phyloP scores from a whole-genome alignment of 805 yeast genomes.

The Saccharomyces paradoxus region DNA sequence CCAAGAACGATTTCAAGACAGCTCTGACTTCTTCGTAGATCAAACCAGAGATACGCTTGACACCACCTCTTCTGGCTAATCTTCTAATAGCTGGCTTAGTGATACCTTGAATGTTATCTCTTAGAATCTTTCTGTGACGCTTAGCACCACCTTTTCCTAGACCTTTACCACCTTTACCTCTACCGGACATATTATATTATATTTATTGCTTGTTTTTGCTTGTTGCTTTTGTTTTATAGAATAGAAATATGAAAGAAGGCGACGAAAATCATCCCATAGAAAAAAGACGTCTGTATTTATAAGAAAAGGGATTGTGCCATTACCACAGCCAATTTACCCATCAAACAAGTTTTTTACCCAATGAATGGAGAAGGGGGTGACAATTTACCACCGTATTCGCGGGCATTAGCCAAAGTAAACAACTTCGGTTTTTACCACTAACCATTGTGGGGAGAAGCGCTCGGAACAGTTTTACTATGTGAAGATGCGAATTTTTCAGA shows the following conservation, averaged over 20 bases:
- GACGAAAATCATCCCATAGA: background rate
- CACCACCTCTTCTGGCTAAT: conserved; percentile 99
- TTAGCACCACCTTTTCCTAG: conserved; percentile 99
- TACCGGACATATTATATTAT: conserved; percentile 68
- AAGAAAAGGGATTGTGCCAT: background rate
- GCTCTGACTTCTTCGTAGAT: conserved; percentile 98
- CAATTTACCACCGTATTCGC: background rate
- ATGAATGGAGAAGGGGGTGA: background rate
- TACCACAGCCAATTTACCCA: background rate
- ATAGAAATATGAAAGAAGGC: background rate
- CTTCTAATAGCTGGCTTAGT: conserved; percentile 99
- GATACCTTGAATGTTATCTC: conserved; percentile 99
- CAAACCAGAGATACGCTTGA: conserved; percentile 97
- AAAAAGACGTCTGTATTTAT: background rate
- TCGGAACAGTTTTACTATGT: conserved; percentile 10
- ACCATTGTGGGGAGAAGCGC: conserved; percentile 15
- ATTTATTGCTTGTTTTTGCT: conserved; percentile 7
- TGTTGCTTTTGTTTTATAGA: background rate
- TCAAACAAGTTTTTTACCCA: background rate
- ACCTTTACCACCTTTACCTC: conserved; percentile 99
- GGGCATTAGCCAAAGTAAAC: background rate
- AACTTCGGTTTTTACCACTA: conserved; percentile 4
- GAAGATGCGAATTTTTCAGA: conserved; percentile 16
- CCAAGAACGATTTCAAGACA: conserved; percentile 91
- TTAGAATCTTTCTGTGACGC: conserved; percentile 98